phyloP scores from a whole-genome alignment of 2,329 filamentous ascomycete genomes.

The Xylaria polymorpha region DNA sequence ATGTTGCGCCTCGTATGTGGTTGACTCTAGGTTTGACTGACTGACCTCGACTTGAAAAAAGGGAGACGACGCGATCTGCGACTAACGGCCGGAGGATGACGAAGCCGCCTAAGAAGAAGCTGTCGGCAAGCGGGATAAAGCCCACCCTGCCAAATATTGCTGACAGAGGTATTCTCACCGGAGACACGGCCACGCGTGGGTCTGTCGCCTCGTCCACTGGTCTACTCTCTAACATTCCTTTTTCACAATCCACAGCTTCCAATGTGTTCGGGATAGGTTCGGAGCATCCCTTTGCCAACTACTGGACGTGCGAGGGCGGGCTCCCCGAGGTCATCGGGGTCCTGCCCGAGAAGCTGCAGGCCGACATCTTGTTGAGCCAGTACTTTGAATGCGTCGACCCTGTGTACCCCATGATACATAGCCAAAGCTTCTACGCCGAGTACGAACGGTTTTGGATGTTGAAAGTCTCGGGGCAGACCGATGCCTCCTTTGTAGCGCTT shows the following conservation, averaged over 20 bases:
- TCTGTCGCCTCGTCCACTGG: constrained; percentile 68
- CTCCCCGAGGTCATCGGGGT: constrained; percentile 80
- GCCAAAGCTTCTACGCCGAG: constrained; percentile 79
- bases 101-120: constrained; percentile 78
- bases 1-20: constrained; percentile 12
- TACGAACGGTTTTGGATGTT: constrained; percentile 83
- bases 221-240: constrained; percentile 78
- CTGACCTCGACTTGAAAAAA: constrained; percentile 47
- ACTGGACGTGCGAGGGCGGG: constrained; percentile 84
- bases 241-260: constrained; percentile 75
- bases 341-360: constrained; percentile 79
- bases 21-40: constrained; percentile 27
- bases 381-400: constrained; percentile 81
- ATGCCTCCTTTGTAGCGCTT: constrained; percentile 76
- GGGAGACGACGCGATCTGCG: constrained; percentile 68
- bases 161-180: constrained; percentile 62
- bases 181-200: constrained; percentile 60
- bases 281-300: constrained; percentile 84
- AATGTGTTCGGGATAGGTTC: constrained; percentile 85
- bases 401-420: constrained; percentile 83
- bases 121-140: constrained; percentile 52
- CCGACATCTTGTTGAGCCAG: constrained; percentile 73
- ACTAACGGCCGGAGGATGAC: constrained; percentile 91
- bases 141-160: constrained; percentile 65
- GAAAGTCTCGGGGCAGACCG: constrained; percentile 67